Evolutionary conservation across 2,329 filamentous ascomycete species (phyloP), one percentile per base, ranked within the genome.

Genomic region (Neopestalotiopsis rosae): DNA sequence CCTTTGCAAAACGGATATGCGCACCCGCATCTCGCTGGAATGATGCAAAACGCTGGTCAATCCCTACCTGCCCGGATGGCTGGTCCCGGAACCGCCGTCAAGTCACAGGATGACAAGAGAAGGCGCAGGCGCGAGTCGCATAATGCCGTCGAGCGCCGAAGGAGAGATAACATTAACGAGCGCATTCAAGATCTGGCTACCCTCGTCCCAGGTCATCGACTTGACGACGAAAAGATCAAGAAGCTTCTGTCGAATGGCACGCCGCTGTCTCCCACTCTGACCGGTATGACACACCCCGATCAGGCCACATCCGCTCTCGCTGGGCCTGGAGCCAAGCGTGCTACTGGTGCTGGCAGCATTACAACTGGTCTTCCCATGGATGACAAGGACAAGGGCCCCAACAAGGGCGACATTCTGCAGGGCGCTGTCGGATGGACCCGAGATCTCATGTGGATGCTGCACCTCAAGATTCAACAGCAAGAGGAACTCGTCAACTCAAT

Each of bases 361-460:
- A 97, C 94, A 5, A 95, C 95, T 72, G 94, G 95, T 14, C 87
- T 98, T 38, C 95, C 96, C 0, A 88, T 97, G 45, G 96, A 99
- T 76, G 96, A 98, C 74, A 98, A 98, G 80, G 96, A 99, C 83
- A 98, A 98, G 79, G 96, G 96, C 0, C 96, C 96, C 5, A 98
- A 98, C 86, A 99, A 99, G 83, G 96, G 96, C 63, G 96, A 99
- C 76, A 98, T 99, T 69, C 91, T 99, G 75, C 98, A 98, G 77
- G 95, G 96, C 38, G 93, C 95, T 42, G 96, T 98, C 67, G 94
- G 94, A 81, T 99, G 96, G 96, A 98, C 94, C 70, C 90, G 95
- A 71, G 96, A 99, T 82, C 86, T 99, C 66, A 97, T 98, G 94
- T 98, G 96, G 96, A 92, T 97, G 84, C 85, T 97, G 69, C 91